Percentiles rank a stretch among this genome's conserved stretches.
These are phyloP conservation scores for Vigna trinervia DNA, from an alignment of 306 rosid genomes.

Conservation along the genomic window DNA sequence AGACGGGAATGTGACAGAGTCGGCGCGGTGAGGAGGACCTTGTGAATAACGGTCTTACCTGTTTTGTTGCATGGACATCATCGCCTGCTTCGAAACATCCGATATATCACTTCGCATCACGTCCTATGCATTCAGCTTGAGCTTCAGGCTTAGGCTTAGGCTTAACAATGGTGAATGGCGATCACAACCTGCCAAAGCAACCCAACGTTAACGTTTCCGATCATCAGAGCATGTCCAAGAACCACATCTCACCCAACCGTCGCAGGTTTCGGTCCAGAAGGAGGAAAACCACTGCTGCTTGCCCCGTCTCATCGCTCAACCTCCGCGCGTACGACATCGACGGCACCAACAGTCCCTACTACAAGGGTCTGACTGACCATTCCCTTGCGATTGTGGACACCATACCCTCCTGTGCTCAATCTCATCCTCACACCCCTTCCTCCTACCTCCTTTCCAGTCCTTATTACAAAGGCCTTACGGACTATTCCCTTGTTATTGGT, in stretches of 20 bases:
- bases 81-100: neutral
- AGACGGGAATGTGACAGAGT: neutral
- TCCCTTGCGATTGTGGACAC: slow-evolving; percentile 32
- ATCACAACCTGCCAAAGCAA: slow-evolving; percentile 1
- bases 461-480: slow-evolving; percentile 53
- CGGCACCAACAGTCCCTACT: slow-evolving; percentile 36
- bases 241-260: slow-evolving; percentile 9
- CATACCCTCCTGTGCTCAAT: neutral
- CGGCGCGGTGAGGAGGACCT: slow-evolving; percentile 14
- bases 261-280: neutral
- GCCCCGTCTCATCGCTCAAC: neutral
- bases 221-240: slow-evolving; percentile 17
- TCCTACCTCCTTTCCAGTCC: slow-evolving; percentile 26
- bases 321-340: neutral
- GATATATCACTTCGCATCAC: neutral
- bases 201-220: neutral
- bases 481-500: slow-evolving; percentile 36
- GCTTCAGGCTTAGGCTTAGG: too few relatives aligned
- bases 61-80: neutral
- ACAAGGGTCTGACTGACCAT: slow-evolving; percentile 49
- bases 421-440: neutral
- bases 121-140: too few relatives aligned
- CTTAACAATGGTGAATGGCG: neutral
- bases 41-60: neutral
- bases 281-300: neutral